Evolutionary conservation across 306 rosid species (phyloP).

Genomic region (Gleditsia sinensis): DNA sequence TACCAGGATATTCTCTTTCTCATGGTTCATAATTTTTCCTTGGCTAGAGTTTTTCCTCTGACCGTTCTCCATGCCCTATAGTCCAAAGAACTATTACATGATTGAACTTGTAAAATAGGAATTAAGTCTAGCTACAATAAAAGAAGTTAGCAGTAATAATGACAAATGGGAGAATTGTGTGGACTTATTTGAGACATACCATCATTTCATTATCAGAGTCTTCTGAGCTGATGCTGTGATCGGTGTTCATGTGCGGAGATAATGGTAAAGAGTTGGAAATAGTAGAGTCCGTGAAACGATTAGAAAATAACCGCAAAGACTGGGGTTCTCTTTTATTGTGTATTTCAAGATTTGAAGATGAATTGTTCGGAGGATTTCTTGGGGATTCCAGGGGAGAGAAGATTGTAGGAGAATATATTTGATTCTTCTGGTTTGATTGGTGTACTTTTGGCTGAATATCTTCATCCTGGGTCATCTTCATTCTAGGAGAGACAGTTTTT

Average conservation of each 20-base stretch:
- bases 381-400: conserved; percentile 74
- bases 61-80: conserved; percentile 49
- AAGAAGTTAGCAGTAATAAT: background rate
- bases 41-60: conserved; percentile 41
- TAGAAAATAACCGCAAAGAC: conserved; percentile 60
- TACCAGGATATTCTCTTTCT: conserved; percentile 43
- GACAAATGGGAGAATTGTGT: conserved; percentile 16
- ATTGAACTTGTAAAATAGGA: conserved; percentile 33
- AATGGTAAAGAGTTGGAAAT: conserved; percentile 51
- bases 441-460: conserved; percentile 40
- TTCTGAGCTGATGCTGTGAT: conserved; percentile 54
- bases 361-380: conserved; percentile 39
- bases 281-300: conserved; percentile 43
- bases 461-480: conserved; percentile 41
- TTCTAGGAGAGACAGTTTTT: conserved; percentile 42
- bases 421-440: conserved; percentile 46
- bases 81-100: conserved; percentile 32
- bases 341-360: conserved; percentile 41
- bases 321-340: conserved; percentile 41
- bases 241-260: conserved; percentile 57
- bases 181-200: conserved; percentile 42
- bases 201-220: conserved; percentile 63
- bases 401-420: conserved; percentile 49
- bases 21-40: conserved; percentile 42
- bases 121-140: conserved; percentile 6